Evolutionary conservation across 2,329 filamentous ascomycete species (phyloP), one percentile per base, ranked within the genome.

Genomic region (Hirsutella minnesotensis): DNA sequence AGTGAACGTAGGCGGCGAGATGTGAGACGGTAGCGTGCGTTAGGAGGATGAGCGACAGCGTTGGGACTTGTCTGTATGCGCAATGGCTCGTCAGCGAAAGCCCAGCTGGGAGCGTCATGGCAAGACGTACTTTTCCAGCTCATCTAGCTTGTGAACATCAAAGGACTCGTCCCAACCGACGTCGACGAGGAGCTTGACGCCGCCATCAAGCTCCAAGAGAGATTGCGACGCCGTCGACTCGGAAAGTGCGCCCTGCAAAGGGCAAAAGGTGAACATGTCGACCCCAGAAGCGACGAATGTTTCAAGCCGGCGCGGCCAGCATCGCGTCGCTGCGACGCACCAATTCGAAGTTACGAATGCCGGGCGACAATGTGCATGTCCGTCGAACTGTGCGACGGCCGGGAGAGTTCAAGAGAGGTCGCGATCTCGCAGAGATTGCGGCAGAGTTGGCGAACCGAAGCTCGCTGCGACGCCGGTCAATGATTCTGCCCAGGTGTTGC

Each of bases 131-230:
- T 87, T 92, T 65, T 96, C 90, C 47, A 98, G 76, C 64, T 92
- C 86, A 54, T 80, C 80, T 41, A 98, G 77, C 69, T 86, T 84
- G 48, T 77, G 75, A 27, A 79, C 77, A 57, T 94, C 84, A 59
- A 98, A 96, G 2, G 77, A 76, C 60, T 94, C 87, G 59, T 96
- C 89, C 92, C 92, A 98, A 46, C 92, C 92, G 37, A 95, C 82
- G 59, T 95, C 90, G 31, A 98, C 79, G 42, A 98, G 75, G 41
- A 98, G 79, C 63, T 96, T 96, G 66, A 98, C 83, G 46, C 90
- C 92, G 50, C 90, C 90, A 67, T 98, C 92, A 44, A 98, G 83
- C 68, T 96, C 90, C 39, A 98, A 71, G 30, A 98, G 77, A n/a
- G 92, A 96, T 62, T 95, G 88, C 49, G 88, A 94, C 36, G 90